Evolutionary conservation across 345 rosid genomes (phyloP).

Genomic region (Draba incana): DNA sequence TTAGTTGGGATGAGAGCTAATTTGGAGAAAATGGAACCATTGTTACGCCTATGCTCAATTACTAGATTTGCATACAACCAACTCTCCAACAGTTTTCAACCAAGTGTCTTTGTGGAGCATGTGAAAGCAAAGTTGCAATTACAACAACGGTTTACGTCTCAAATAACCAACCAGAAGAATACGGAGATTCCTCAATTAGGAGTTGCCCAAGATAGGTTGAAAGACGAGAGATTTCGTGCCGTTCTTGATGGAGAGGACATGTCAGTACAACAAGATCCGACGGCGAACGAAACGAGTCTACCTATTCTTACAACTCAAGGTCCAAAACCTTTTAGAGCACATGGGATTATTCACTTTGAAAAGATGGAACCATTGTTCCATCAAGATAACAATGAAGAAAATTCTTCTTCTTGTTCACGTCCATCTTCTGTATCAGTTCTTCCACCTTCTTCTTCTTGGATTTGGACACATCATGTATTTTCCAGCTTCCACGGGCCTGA

Average conservation of each 20-base stretch:
- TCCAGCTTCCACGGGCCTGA: slow-evolving; percentile 12
- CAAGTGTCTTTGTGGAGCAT: not conserved
- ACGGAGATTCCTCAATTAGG: not conserved
- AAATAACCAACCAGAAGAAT: not conserved
- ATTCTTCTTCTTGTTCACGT: not conserved
- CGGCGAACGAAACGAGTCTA: slow-evolving; percentile 7
- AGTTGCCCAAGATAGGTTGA: not conserved
- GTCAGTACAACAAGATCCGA: not conserved
- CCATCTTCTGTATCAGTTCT: not conserved
- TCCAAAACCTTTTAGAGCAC: not conserved
- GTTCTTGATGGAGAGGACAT: not conserved
- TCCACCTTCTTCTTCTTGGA: not conserved
- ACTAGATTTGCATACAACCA: not conserved
- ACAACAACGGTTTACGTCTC: slow-evolving; percentile 14
- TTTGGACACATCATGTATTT: slow-evolving; percentile 8
- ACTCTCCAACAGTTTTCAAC: not conserved
- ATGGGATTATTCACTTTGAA: no score
- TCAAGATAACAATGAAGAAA: not conserved
- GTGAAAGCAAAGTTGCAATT: slow-evolving; percentile 10
- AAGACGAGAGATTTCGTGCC: not conserved
- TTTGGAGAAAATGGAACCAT: not conserved
- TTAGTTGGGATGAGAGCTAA: slow-evolving; percentile 2
- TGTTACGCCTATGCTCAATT: slow-evolving; percentile 2
- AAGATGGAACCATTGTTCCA: not conserved
- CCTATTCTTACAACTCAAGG: not conserved